Conservation (phyloP, 2,329 filamentous ascomycete species). For the Eutypa lata region DNA sequence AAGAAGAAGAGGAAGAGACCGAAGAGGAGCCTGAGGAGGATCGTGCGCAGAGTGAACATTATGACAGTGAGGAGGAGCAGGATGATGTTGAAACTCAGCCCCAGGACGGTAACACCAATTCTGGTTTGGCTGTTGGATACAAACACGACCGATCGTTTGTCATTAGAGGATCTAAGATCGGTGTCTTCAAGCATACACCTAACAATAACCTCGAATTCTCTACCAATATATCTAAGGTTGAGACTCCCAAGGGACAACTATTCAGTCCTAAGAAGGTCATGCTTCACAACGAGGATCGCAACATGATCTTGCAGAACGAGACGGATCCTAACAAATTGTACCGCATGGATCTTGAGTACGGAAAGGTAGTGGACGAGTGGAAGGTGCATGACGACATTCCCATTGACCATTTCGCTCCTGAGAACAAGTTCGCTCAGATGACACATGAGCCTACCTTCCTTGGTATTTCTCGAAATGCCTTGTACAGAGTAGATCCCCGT, state of each 20-base stretch:
- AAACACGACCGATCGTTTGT: constrained; percentile 97
- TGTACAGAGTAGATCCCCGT: constrained; percentile 92
- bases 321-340: constrained; percentile 87
- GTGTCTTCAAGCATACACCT: constrained; percentile 93
- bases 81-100: constrained; percentile 68
- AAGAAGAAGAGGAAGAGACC: constrained; percentile 52
- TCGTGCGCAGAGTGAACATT: constrained; percentile 66
- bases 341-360: constrained; percentile 96
- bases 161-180: constrained; percentile 94
- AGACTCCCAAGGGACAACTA: constrained; percentile 79
- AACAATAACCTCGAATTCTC: constrained; percentile 94
- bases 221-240: constrained; percentile 94
- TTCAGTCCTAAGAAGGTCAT: constrained; percentile 97
- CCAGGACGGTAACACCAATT: constrained; percentile 82
- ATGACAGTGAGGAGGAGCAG: constrained; percentile 70
- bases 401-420: constrained; percentile 86
- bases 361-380: constrained; percentile 98
- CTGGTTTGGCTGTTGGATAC: constrained; percentile 90
- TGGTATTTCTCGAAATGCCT: constrained; percentile 85
- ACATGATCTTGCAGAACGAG: constrained; percentile 83
- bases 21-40: constrained; percentile 62
- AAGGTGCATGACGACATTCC: constrained; percentile 96
- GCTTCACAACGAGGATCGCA: constrained; percentile 85
- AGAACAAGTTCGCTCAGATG: constrained; percentile 98
- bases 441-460: constrained; percentile 93